Percentiles rank a stretch among this genome's conserved stretches.
Evolutionary conservation across 192 early-diverging fungal species (phyloP).

Genomic region (Dimargaris xerosporica): DNA sequence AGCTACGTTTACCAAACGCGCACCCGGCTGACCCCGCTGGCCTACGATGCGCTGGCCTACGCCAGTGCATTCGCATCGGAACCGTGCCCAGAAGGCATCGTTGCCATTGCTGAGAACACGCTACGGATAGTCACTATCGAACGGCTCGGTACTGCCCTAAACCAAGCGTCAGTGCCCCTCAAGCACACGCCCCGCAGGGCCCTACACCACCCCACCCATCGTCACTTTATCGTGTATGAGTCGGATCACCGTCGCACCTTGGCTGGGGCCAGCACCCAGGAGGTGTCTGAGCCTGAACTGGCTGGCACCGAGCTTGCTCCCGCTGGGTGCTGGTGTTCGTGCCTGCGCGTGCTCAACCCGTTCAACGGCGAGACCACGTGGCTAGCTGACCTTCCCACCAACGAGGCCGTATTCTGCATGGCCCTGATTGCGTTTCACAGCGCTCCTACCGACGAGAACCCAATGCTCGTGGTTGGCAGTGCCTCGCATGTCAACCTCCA

Average conservation of each 20-base stretch:
- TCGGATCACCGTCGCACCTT: constrained; percentile 44
- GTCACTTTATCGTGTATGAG: constrained; percentile 82
- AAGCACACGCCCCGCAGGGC: constrained; percentile 80
- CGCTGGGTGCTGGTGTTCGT: constrained; percentile 1
- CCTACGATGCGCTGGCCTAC: constrained; percentile 72
- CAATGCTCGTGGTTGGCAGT: constrained; percentile 75
- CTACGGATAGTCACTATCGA: constrained; percentile 79
- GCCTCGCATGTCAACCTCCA: constrained; percentile 47
- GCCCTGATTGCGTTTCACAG: constrained; percentile 44
- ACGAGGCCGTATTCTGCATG: constrained; percentile 72
- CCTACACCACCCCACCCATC: constrained; percentile 48
- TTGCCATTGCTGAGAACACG: constrained; percentile 69
- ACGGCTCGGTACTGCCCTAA: constrained; percentile 63
- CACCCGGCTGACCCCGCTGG: constrained; percentile 63
- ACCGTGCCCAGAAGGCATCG: constrained; percentile 78
- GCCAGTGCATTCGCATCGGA: constrained; percentile 70
- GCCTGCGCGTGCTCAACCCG: constrained; percentile 65
- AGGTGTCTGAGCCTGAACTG: neutral
- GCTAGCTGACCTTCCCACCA: constrained; percentile 59
- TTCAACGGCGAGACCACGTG: constrained; percentile 49
- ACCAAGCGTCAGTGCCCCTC: constrained; percentile 70
- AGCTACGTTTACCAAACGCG: constrained; percentile 62
- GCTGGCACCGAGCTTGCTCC: constrained; percentile 1
- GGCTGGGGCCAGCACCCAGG: neutral
- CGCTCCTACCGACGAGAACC: constrained; percentile 29